Percentiles rank a stretch among this genome's conserved stretches.
phyloP scores from a whole-genome alignment of 2,329 filamentous ascomycete species.

The Clonostachys byssicola region DNA sequence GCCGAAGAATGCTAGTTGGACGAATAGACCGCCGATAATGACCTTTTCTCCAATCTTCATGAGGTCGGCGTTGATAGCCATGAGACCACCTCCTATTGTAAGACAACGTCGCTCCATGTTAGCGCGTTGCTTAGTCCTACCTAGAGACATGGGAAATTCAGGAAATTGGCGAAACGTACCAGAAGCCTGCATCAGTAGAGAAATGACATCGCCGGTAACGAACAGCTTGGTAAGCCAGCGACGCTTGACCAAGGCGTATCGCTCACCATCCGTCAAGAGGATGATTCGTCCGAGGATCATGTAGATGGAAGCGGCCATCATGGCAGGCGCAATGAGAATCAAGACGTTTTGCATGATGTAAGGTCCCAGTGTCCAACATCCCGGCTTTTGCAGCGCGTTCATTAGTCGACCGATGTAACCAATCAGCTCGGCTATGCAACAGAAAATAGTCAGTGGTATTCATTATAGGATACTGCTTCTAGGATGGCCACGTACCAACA shows the following conservation, averaged over 20 bases:
- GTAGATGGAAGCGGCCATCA: constrained; percentile 39
- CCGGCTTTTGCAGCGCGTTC: constrained; percentile 7
- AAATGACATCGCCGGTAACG: constrained; percentile 42
- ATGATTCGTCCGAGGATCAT: constrained; percentile 36
- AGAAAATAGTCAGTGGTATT: neutral
- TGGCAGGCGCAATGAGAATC: constrained; percentile 24
- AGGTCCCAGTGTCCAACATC: constrained; percentile 11
- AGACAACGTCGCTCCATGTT: constrained; percentile 14
- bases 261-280: constrained; percentile 18
- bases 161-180: neutral
- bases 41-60: constrained; percentile 37
- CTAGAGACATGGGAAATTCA: neutral
- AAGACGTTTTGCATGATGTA: constrained; percentile 23
- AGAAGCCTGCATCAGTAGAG: constrained; percentile 39
- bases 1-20: constrained; percentile 54
- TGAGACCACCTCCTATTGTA: too few relatives aligned
- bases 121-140: neutral
- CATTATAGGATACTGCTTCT: neutral
- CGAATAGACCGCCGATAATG: constrained; percentile 49
- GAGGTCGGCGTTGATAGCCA: constrained; percentile 11
- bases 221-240: constrained; percentile 44
- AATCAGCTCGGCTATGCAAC: constrained; percentile 14
- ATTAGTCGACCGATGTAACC: constrained; percentile 21
- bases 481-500: constrained; percentile 7
- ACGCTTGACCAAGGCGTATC: constrained; percentile 13